Evolutionary conservation across 75 land plant species (phyloP), one percentile per base, ranked within the genome.

Genomic region (Picea sitchensis): DNA sequence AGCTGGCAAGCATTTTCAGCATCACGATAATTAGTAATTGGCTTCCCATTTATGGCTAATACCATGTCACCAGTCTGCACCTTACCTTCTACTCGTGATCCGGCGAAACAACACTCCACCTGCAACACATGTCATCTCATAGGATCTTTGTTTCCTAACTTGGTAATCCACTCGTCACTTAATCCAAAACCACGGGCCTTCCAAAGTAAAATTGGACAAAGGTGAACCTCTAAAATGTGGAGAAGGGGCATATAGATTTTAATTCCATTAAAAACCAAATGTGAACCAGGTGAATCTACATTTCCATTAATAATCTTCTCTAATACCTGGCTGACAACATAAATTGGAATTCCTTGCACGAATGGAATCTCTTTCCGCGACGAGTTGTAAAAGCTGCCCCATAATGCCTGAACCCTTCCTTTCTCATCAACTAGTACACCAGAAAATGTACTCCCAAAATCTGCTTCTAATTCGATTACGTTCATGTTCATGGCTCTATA

Each of bases 401-500:
- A 36, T 36, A 36, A 36, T 36, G 38, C 38, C 0, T 36, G 38
- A 36, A 36, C 38, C 38, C 38, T 36, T 36, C 38, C 38, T 3
- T 36, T 1, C 0, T 36, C 38, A 36, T 36, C 38, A 1, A 36
- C 38, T 36, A 36, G 38, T 36, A 36, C 38, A 36, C 38, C 38
- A 36, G 38, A 1, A 36, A 36, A 36, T 36, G 38, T 36, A 36
- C 3, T 3, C 38, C 38, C 38, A 36, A 36, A 3, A 93, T 93
- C 93, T 57, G 95, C 92, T 76, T 95, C 98, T 32, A 93, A 84
- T 81, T 95, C 95, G 81, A 95, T 91, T 21, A 95, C 95, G 80
- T 95, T 95, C 98, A 95, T 95, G 83, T 95, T 95, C 47, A 81
- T 95, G 59, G 98, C 95, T 65, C 98, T 84, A 76, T 92, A 95